Evolutionary conservation across 331 rosid genomes (phyloP).

Genomic region (Erythrophleum ivorense): DNA sequence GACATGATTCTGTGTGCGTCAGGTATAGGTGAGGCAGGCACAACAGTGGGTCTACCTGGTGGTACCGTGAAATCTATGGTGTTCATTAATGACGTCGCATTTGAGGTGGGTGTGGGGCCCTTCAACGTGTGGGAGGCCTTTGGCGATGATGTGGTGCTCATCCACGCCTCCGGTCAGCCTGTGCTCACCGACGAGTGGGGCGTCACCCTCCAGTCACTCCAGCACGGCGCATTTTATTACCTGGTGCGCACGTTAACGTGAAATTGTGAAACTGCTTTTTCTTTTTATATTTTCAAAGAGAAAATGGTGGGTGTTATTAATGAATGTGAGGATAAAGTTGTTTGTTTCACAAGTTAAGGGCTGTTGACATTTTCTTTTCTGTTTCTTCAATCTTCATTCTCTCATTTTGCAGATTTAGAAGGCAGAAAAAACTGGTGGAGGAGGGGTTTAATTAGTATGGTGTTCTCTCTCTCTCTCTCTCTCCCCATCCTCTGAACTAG

Average conservation of each 20-base stretch:
- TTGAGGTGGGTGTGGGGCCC: conserved; percentile 76
- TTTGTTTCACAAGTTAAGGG: background rate
- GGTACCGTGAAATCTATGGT: conserved; percentile 62
- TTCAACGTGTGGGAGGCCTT: conserved; percentile 87
- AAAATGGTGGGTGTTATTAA: background rate
- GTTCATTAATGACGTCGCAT: conserved; percentile 87
- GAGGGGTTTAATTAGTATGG: conserved; percentile 37
- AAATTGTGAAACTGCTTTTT: too few species aligned
- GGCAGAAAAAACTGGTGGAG: conserved; percentile 32
- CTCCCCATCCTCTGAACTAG: background rate
- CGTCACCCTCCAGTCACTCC: conserved; percentile 80
- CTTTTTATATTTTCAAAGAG: background rate
- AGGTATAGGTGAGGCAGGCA: conserved; percentile 54
- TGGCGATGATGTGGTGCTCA: conserved; percentile 79
- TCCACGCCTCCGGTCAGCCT: conserved; percentile 84
- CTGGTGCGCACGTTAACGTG: conserved; percentile 50
- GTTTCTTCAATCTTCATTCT: conserved; percentile 20
- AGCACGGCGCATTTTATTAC: conserved; percentile 82
- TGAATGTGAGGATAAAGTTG: background rate
- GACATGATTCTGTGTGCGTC: conserved; percentile 36
- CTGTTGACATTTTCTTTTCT: conserved; percentile 5
- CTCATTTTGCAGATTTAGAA: conserved; percentile 67
- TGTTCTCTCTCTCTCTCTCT: conserved; percentile 31
- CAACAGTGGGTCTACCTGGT: conserved; percentile 43
- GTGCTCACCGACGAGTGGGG: conserved; percentile 94